Evolutionary conservation across 139 green algal genomes (phyloP).

Genomic region (Limnomonas spitsbergensis): DNA sequence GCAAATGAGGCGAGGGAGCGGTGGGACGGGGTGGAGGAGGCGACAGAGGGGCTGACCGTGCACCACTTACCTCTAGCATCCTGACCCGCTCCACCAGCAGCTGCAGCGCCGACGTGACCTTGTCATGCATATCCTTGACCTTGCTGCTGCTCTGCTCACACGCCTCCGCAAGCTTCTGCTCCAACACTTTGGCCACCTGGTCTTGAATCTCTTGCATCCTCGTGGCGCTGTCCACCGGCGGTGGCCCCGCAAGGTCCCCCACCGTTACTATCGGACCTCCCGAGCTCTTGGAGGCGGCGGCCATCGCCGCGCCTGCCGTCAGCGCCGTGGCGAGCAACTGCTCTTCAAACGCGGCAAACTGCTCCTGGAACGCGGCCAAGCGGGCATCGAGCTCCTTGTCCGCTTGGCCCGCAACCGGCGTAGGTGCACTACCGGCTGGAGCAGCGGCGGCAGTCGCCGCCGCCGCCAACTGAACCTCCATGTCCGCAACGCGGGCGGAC

Average conservation of each 20-base stretch:
- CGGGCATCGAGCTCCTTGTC: neutral
- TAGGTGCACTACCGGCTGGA: too few relatives aligned
- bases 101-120: conserved; percentile 8
- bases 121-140: neutral
- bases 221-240: neutral
- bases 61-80: neutral
- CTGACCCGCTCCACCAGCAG: neutral
- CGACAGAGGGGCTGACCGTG: neutral
- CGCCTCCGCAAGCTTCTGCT: neutral
- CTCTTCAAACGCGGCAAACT: neutral
- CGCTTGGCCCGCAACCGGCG: too few relatives aligned
- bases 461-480: neutral
- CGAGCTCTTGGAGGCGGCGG: neutral
- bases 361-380: neutral
- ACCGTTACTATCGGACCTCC: neutral
- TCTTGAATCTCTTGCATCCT: neutral
- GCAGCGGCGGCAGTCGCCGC: too few relatives aligned
- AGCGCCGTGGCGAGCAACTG: too few relatives aligned
- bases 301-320: neutral
- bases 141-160: neutral
- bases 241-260: neutral
- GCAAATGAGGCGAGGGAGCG: too few relatives aligned
- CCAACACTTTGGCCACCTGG: neutral
- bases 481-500: neutral
- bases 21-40: too few relatives aligned